A percentile compares a stretch with the other conserved stretches of the same genome.
These are phyloP conservation scores for Pichia cephalocereana DNA, from an alignment of 805 yeast species.

Conservation along the genomic window DNA sequence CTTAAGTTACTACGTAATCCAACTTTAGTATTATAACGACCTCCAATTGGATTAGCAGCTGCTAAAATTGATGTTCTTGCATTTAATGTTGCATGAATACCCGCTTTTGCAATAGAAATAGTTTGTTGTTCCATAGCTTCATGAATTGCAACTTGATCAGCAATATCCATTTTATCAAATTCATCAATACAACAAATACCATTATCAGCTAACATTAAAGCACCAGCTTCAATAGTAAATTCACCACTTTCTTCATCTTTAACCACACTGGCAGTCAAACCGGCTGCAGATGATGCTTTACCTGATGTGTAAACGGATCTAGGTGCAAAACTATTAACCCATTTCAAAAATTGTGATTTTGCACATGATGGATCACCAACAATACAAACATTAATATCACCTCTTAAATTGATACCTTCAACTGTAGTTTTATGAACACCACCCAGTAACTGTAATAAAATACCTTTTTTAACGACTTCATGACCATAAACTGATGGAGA, in stretches of 20 bases:
- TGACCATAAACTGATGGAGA: conserved; percentile 98
- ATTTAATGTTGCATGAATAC: conserved; percentile 94
- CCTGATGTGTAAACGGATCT: conserved; percentile 96
- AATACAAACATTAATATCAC: conserved; percentile 91
- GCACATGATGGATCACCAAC: conserved; percentile 99
- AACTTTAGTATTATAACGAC: conserved; percentile 82
- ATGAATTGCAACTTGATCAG: conserved; percentile 96
- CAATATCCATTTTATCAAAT: conserved; percentile 93
- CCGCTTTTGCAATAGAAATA: conserved; percentile 96
- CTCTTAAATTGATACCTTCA: conserved; percentile 91
- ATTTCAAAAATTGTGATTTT: conserved; percentile 90
- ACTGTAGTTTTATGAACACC: conserved; percentile 93
- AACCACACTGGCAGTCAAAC: conserved; percentile 95
- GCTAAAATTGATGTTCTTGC: conserved; percentile 95
- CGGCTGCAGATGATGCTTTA: conserved; percentile 97
- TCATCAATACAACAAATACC: conserved; percentile 99
- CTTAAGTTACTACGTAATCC: conserved; percentile 79
- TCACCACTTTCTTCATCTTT: conserved; percentile 97
- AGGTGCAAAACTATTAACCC: conserved; percentile 85
- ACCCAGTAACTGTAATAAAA: conserved; percentile 78
- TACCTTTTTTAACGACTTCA: conserved; percentile 87
- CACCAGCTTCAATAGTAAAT: conserved; percentile 97
- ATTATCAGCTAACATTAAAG: conserved; percentile 95
- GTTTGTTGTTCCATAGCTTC: conserved; percentile 99
- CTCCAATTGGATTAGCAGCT: conserved; percentile 99